These are phyloP conservation scores for Pachyrhizus erosus DNA, from an alignment of 306 rosid genomes.

Conservation along the genomic window DNA sequence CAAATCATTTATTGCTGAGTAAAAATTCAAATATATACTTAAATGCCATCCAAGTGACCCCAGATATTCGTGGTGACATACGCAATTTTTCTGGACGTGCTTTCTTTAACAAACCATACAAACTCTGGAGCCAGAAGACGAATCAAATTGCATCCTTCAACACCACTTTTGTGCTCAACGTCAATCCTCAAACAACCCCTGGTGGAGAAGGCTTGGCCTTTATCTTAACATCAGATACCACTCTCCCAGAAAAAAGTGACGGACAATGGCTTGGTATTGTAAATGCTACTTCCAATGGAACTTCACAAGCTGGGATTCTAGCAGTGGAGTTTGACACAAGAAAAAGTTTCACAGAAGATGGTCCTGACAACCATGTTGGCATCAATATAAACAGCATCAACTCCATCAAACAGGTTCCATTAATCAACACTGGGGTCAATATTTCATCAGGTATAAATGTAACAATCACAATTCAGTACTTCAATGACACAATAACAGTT, in stretches of 20 bases:
- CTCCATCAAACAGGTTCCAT: conserved; percentile 49
- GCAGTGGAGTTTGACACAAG: conserved; percentile 83
- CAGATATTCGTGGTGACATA: conserved; percentile 28
- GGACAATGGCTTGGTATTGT: conserved; percentile 60
- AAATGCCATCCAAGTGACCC: conserved; percentile 56
- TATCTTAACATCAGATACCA: conserved; percentile 42
- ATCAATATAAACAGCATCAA: conserved; percentile 62
- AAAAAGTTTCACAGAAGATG: conserved; percentile 54
- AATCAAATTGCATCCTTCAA: conserved; percentile 44
- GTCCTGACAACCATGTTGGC: conserved; percentile 70
- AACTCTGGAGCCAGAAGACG: conserved; percentile 38
- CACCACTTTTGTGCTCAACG: conserved; percentile 48
- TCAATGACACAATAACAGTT: conserved; percentile 36
- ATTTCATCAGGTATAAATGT: conserved; percentile 42
- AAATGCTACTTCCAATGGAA: conserved; percentile 61
- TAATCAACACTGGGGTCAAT: conserved; percentile 25
- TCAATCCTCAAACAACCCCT: conserved; percentile 21
- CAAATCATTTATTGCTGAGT: background rate
- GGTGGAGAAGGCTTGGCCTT: conserved; percentile 60
- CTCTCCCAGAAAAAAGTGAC: conserved; percentile 43
- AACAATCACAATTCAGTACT: conserved; percentile 25
- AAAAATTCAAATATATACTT: conserved; percentile 16
- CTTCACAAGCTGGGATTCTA: conserved; percentile 48
- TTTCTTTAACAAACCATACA: conserved; percentile 40
- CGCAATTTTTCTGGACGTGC: conserved; percentile 30